These are phyloP conservation scores for Malassezia globosa DNA, from an alignment of 1,284 basidiomycete genomes.

Conservation along the genomic window DNA sequence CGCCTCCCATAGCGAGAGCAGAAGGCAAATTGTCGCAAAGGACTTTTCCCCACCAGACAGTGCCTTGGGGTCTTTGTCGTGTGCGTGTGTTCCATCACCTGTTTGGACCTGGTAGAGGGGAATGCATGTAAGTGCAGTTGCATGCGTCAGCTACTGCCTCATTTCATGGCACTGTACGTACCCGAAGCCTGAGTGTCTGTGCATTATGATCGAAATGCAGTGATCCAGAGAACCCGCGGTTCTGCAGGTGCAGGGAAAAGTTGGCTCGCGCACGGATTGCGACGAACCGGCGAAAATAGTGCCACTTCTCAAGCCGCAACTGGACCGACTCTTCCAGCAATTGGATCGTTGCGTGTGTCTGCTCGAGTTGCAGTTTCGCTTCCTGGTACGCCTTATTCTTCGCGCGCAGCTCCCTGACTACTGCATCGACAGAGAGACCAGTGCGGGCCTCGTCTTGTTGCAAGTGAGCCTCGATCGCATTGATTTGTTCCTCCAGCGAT, in stretches of 20 bases:
- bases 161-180: too few relatives aligned
- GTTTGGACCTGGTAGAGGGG: too few relatives aligned
- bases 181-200: constrained; percentile 60
- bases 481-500: constrained; percentile 50
- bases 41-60: constrained; percentile 87
- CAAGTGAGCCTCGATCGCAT: constrained; percentile 13
- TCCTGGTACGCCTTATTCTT: constrained; percentile 56
- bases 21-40: constrained; percentile 85
- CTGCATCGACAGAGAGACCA: constrained; percentile 6
- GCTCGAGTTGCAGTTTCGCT: constrained; percentile 62
- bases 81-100: constrained; percentile 62
- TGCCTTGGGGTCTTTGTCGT: constrained; percentile 46
- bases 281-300: constrained; percentile 72
- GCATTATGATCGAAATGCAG: constrained; percentile 64
- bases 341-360: constrained; percentile 49
- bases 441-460: constrained; percentile 1
- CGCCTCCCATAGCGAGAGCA: constrained; percentile 87
- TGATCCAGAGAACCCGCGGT: constrained; percentile 56
- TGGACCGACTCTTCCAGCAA: constrained; percentile 54
- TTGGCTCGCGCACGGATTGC: constrained; percentile 69
- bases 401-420: constrained; percentile 47
- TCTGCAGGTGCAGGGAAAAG: constrained; percentile 69
- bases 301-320: constrained; percentile 64
- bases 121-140: too few relatives aligned
- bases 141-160: too few relatives aligned